These are phyloP conservation scores for Emericellopsis cladophorae DNA, from an alignment of 2,329 filamentous ascomycete genomes.

Conservation along the genomic window DNA sequence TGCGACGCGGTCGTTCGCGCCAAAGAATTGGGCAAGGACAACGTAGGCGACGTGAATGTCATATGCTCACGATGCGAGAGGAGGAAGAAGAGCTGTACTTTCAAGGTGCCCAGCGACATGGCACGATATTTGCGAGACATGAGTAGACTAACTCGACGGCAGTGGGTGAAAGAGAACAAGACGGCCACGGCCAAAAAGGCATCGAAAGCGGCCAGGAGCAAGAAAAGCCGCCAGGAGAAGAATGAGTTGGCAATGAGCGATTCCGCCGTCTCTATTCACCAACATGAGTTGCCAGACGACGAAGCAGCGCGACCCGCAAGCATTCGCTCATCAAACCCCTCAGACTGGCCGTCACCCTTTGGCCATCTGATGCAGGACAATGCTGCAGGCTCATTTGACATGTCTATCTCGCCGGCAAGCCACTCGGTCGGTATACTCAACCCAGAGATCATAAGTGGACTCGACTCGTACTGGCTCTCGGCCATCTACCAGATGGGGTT, in stretches of 20 bases:
- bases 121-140: background rate
- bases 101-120: conserved; percentile 8
- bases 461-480: conserved; percentile 11
- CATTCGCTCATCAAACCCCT: background rate
- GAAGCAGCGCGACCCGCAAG: background rate
- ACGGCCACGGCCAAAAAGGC: conserved; percentile 1
- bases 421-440: background rate
- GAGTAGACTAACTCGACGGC: background rate
- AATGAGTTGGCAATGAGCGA: conserved; percentile 1
- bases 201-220: conserved; percentile 2
- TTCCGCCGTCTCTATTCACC: conserved; percentile 3
- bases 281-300: conserved; percentile 1
- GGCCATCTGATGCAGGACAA: background rate
- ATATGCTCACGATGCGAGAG: conserved; percentile 49
- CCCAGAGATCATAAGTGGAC: conserved; percentile 1
- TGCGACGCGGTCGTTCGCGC: conserved; percentile 11
- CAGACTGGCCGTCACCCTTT: conserved; percentile 1
- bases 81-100: conserved; percentile 13
- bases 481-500: conserved; percentile 21
- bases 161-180: conserved; percentile 14
- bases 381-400: background rate
- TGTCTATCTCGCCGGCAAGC: background rate
- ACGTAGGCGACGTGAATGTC: conserved; percentile 36
- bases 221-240: conserved; percentile 4
- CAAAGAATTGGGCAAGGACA: conserved; percentile 34